These are phyloP conservation scores for Thalassiosira exigua DNA, from an alignment of 352 stramenopile genomes.

Conservation along the genomic window DNA sequence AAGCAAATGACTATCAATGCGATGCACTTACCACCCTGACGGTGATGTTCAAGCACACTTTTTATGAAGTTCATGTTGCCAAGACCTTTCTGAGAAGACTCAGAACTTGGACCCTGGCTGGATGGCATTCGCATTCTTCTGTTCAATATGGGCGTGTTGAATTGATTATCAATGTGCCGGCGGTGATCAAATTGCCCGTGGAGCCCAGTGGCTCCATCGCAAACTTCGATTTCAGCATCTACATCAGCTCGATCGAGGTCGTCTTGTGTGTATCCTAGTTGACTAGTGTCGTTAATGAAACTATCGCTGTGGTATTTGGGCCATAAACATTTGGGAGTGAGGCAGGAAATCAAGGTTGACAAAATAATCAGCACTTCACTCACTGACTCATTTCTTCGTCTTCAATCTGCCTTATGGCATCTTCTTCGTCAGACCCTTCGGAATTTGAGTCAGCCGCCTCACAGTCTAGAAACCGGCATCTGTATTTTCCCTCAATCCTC, in stretches of 20 bases:
- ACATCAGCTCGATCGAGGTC: constrained; percentile 64
- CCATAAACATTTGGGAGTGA: not conserved
- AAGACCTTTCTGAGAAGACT: constrained; percentile 70
- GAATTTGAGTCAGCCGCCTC: constrained; percentile 51
- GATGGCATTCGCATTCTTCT: constrained; percentile 57
- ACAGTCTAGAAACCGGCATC: constrained; percentile 52
- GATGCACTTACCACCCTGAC: constrained; percentile 76
- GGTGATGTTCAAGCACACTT: constrained; percentile 81
- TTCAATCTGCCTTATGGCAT: constrained; percentile 61
- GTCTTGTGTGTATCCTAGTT: constrained; percentile 80
- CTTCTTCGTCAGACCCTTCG: no score
- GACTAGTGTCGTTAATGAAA: constrained; percentile 83
- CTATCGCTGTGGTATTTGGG: constrained; percentile 37
- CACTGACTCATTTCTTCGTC: constrained; percentile 47
- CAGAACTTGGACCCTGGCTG: constrained; percentile 25
- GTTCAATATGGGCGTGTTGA: constrained; percentile 80
- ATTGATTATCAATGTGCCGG: constrained; percentile 59
- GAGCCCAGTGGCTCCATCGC: constrained; percentile 26
- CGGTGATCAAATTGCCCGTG: constrained; percentile 72
- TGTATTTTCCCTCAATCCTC: constrained; percentile 53
- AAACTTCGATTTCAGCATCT: constrained; percentile 42
- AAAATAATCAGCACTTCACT: constrained; percentile 11
- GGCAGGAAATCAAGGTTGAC: not conserved
- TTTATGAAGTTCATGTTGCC: constrained; percentile 84
- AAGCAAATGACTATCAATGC: no score